Conservation (phyloP, 257 asterid genomes). For the Solanum sejunctum region DNA sequence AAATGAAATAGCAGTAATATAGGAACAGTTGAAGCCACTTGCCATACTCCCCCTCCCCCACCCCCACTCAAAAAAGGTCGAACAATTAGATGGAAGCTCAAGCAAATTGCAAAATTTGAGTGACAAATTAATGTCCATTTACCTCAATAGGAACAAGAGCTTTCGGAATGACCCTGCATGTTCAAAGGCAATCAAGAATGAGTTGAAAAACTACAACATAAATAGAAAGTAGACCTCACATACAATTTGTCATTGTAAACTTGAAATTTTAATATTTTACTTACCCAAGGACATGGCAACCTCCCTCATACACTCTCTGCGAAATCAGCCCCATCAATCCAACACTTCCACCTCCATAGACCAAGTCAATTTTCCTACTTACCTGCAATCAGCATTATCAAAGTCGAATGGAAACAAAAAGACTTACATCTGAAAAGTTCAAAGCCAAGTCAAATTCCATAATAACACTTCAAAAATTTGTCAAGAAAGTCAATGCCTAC, state of each 20-base stretch:
- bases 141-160: slow-evolving; percentile 98
- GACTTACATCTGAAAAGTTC: neutral
- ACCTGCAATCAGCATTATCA: slow-evolving; percentile 39
- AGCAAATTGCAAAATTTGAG: neutral
- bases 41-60: no score
- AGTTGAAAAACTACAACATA: neutral
- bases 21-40: neutral
- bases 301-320: slow-evolving; percentile 80
- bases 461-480: neutral
- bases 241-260: neutral
- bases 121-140: neutral
- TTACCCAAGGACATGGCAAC: slow-evolving; percentile 97
- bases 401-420: neutral
- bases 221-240: neutral
- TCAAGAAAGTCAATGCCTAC: neutral
- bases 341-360: slow-evolving; percentile 96
- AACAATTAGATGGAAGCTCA: neutral
- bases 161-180: slow-evolving; percentile 90
- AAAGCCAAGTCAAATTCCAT: neutral
- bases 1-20: neutral
- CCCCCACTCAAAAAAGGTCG: neutral
- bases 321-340: slow-evolving; percentile 95
- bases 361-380: slow-evolving; percentile 75
- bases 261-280: neutral
- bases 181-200: slow-evolving; percentile 11